These are phyloP conservation scores for Mycena galericulata DNA, from an alignment of 768 basidiomycete genomes.

Conservation along the genomic window DNA sequence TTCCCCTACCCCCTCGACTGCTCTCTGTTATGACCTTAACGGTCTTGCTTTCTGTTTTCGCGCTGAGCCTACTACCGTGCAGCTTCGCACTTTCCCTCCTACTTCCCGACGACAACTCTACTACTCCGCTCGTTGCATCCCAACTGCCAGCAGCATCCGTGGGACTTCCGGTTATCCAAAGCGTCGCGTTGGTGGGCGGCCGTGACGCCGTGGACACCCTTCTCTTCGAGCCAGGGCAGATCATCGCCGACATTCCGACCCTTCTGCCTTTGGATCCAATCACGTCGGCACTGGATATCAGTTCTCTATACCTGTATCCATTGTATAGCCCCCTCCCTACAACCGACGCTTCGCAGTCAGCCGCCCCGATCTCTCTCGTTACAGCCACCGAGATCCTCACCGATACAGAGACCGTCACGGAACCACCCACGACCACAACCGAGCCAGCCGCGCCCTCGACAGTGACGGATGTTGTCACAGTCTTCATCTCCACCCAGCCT, in stretches of 20 bases:
- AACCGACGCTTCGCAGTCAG: background rate
- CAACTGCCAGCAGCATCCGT: background rate
- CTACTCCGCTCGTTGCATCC: background rate
- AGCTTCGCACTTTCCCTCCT: constrained; percentile 12
- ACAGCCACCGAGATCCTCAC: constrained; percentile 18
- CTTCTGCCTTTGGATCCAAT: background rate
- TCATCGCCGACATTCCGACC: background rate
- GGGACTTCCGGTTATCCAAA: background rate
- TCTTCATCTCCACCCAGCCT: constrained; percentile 36
- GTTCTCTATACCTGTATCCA: background rate
- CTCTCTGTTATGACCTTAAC: constrained; percentile 10
- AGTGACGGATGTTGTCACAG: constrained; percentile 42
- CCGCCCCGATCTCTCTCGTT: background rate
- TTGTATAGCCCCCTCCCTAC: background rate
- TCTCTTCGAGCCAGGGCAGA: constrained; percentile 12
- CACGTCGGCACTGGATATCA: constrained; percentile 1
- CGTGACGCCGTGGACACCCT: constrained; percentile 14
- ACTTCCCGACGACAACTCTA: constrained; percentile 19
- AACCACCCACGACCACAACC: constrained; percentile 17
- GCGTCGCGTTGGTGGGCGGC: background rate
- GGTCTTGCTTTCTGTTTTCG: constrained; percentile 15
- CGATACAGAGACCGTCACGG: constrained; percentile 8
- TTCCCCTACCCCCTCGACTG: background rate
- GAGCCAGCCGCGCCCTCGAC: constrained; percentile 32
- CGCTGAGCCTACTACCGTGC: constrained; percentile 23